A percentile compares a stretch with the other conserved stretches of the same genome.
Conservation (phyloP, 495 filamentous ascomycete species). For the Penicillium subrubescens region DNA sequence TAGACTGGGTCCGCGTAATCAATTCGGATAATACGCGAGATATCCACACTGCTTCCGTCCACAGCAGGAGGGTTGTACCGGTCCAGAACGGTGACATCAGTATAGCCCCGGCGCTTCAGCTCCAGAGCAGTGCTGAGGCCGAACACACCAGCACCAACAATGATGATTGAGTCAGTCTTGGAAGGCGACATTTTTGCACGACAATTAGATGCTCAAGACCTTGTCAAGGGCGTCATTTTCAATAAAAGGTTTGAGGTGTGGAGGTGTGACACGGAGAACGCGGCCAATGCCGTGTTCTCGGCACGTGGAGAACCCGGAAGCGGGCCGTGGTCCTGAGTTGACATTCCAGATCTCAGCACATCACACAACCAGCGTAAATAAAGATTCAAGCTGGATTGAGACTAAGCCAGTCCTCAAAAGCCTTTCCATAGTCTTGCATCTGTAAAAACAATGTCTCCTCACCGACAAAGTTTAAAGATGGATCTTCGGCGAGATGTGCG, state of each 20-base stretch:
- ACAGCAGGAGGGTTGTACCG: conserved; percentile 54
- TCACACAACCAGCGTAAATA: not conserved
- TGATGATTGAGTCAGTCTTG: conserved; percentile 36
- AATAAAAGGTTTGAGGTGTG: conserved; percentile 1
- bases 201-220: not conserved
- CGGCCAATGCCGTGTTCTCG: conserved; percentile 26
- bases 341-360: not conserved
- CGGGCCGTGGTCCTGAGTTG: conserved; percentile 22
- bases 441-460: conserved; percentile 32
- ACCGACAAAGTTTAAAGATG: conserved; percentile 19
- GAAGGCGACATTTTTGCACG: conserved; percentile 20
- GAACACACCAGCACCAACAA: conserved; percentile 40
- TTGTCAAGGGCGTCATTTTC: not conserved
- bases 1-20: conserved; percentile 73
- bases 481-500: conserved; percentile 19
- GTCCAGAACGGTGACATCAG: conserved; percentile 53
- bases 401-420: conserved; percentile 40
- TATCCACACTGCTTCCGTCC: conserved; percentile 63
- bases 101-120: conserved; percentile 29
- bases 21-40: conserved; percentile 66
- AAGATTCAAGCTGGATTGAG: conserved; percentile 18
- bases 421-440: conserved; percentile 35
- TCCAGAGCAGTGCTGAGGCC: conserved; percentile 34
- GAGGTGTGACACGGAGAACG: conserved; percentile 8
- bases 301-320: conserved; percentile 22